Evolutionary conservation across 768 basidiomycete species (phyloP), one percentile per base, ranked within the genome.

Genomic region (Mycena chlorophos): DNA sequence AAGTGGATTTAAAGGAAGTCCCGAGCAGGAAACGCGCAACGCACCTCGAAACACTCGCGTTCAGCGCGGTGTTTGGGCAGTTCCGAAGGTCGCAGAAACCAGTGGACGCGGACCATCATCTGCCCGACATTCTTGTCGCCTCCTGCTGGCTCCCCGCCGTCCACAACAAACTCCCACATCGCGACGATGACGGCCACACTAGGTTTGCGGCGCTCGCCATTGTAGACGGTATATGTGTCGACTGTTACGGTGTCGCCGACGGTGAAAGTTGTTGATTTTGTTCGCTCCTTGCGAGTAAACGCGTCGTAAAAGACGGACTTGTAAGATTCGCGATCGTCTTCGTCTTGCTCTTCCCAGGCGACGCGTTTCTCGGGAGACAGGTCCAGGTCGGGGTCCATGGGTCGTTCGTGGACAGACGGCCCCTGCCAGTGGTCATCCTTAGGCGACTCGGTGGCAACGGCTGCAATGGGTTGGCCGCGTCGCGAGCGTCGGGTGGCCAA

Each of bases 201-300:
- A 0, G 84, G 81, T 12, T 74, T 73, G 29, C 66, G 74, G 53
- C n/a, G n/a, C n/a, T 69, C 77, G 26, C 70, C 67, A 46, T 67
- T 73, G 19, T 69, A 73, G 3, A 76, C 63, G 2, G 79, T 77
- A 40, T 74, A 70, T 0, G 78, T 80, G 54, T 81, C 73, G 19
- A 91, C 75, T 30, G 85, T 75, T 2, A 91, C 81, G 0, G 86
- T 84, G 65, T 91, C 87, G 1, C 89, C 90, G 5, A 88, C 69
- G 2, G 61, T 67, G 63, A 80, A 91, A 28, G 69, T 45, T 45
- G 50, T 19, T 23, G 54, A 45, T 20, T 52, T 48, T 8, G 28
- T 57, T 37, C 57, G 51, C n/a, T 69, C 57, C 52, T 62, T 66
- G 34, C 51, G 49, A 28, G 46, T 37, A 28, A 54, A 65, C 38